Conservation (phyloP, 1,139 yeast species). For the Sugiyamaella novakii region DNA sequence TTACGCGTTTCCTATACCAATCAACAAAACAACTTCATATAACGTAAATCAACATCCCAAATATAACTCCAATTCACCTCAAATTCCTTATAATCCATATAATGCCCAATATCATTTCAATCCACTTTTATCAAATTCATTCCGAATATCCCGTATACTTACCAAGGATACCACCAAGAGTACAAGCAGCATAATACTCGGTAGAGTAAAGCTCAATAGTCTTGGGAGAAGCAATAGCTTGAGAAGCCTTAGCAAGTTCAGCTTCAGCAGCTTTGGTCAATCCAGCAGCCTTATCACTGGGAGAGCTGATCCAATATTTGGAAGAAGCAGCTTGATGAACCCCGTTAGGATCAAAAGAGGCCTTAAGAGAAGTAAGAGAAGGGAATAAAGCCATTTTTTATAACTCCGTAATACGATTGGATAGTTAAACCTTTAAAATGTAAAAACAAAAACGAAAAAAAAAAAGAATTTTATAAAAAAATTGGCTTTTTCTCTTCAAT, state of each 20-base stretch:
- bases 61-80: neutral
- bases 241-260: constrained; percentile 40
- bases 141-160: constrained; percentile 25
- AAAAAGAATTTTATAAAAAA: constrained; percentile 10
- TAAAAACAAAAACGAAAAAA: neutral
- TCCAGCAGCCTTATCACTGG: constrained; percentile 39
- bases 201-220: constrained; percentile 59
- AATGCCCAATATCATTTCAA: neutral
- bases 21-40: no score
- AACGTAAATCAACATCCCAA: neutral
- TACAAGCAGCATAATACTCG: constrained; percentile 81
- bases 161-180: constrained; percentile 76
- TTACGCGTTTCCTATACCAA: no score
- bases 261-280: constrained; percentile 36
- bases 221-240: constrained; percentile 38
- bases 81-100: neutral
- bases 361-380: constrained; percentile 42
- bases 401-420: constrained; percentile 7
- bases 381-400: constrained; percentile 45
- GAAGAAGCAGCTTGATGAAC: constrained; percentile 32
- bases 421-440: constrained; percentile 8
- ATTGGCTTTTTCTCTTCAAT: constrained; percentile 8
- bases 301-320: constrained; percentile 41
- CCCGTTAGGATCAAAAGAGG: constrained; percentile 45
- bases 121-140: neutral